Conservation (phyloP, 352 stramenopile species). For the Globisporangium rhizosaccharum region DNA sequence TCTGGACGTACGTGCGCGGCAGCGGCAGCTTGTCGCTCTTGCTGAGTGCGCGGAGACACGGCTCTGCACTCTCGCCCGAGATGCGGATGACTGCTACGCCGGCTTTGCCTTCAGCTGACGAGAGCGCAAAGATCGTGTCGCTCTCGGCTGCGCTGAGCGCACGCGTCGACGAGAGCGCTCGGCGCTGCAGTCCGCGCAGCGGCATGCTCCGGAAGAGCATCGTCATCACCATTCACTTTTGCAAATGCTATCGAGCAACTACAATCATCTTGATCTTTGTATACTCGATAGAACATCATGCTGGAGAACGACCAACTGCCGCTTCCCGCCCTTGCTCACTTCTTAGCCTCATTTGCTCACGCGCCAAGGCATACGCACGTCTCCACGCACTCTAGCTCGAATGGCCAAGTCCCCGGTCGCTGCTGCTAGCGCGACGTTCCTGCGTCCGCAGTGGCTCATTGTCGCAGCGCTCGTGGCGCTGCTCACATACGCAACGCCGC, state of each 20-base stretch:
- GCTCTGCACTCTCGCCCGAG: constrained; percentile 66
- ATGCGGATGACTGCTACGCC: constrained; percentile 88
- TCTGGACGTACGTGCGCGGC: constrained; percentile 37
- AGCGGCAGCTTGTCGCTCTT: constrained; percentile 29
- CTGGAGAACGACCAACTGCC: background rate
- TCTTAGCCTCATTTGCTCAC: background rate
- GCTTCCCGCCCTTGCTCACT: background rate
- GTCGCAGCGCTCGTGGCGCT: constrained; percentile 22
- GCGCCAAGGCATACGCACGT: background rate
- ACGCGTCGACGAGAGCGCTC: background rate
- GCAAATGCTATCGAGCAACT: too few species aligned
- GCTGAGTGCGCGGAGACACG: constrained; percentile 59
- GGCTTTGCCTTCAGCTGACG: constrained; percentile 75
- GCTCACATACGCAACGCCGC: constrained; percentile 21
- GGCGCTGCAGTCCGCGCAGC: background rate
- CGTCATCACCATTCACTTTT: background rate
- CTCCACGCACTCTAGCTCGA: background rate
- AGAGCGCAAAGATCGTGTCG: constrained; percentile 92
- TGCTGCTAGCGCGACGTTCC: constrained; percentile 12
- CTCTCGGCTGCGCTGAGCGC: constrained; percentile 22
- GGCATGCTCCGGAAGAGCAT: background rate
- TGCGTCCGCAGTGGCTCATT: constrained; percentile 26
- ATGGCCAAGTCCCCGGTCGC: constrained; percentile 1
- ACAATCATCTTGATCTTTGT: too few species aligned
- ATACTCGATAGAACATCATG: too few species aligned